phyloP scores from a whole-genome alignment of 495 filamentous ascomycete species.

The Annulohypoxylon nitens region DNA sequence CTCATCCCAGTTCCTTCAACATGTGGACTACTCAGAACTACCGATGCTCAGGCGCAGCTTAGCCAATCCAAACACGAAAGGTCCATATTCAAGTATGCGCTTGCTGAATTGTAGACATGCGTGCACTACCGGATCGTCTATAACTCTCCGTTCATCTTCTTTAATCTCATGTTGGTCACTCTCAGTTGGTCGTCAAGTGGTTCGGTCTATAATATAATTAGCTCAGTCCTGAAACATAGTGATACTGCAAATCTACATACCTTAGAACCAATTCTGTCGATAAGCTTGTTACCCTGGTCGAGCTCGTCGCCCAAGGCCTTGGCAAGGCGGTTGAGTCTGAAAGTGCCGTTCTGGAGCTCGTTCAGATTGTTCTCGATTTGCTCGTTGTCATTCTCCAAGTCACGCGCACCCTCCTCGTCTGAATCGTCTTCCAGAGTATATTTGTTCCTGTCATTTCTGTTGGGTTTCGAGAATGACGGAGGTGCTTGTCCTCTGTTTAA shows the following conservation, averaged over 20 bases:
- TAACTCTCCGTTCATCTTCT: conserved; percentile 2
- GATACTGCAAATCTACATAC: conserved; percentile 54
- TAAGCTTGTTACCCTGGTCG: conserved; percentile 78
- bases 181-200: conserved; percentile 25
- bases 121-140: neutral
- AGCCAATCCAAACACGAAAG: neutral
- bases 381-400: conserved; percentile 63
- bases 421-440: conserved; percentile 48
- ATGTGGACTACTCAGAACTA: neutral
- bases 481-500: conserved; percentile 18
- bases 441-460: conserved; percentile 36
- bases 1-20: neutral
- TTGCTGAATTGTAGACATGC: neutral
- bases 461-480: conserved; percentile 24
- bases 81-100: neutral
- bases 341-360: conserved; percentile 57
- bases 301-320: conserved; percentile 78
- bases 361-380: conserved; percentile 74
- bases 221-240: conserved; percentile 4
- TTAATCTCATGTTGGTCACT: conserved; percentile 2
- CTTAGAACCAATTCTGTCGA: conserved; percentile 81
- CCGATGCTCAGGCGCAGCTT: neutral
- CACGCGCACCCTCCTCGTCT: conserved; percentile 36
- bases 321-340: conserved; percentile 74
- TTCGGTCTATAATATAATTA: conserved; percentile 52